A percentile compares a stretch with the other conserved stretches of the same genome.
Evolutionary conservation across 208 protist genomes (phyloP).

Genomic region (Trypanosoma boissoni): DNA sequence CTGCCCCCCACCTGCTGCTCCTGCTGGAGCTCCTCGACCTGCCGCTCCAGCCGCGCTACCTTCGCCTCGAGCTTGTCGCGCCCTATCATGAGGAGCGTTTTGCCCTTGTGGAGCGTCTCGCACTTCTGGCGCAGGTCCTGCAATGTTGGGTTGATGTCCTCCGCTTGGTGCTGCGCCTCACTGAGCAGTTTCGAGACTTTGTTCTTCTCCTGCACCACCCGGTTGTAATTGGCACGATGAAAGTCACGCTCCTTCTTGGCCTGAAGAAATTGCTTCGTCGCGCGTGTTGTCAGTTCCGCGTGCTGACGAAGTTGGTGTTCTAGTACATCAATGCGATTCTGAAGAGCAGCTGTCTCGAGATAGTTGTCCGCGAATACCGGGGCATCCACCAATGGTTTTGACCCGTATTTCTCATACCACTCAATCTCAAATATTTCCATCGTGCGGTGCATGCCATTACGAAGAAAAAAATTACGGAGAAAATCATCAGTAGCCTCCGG

Average conservation of each 20-base stretch:
- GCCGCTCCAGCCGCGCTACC: slow-evolving; percentile 60
- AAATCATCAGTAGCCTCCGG: slow-evolving; percentile 94
- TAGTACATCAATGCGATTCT: slow-evolving; percentile 72
- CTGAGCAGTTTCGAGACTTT: slow-evolving; percentile 66
- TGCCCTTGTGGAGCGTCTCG: slow-evolving; percentile 77
- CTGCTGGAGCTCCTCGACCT: slow-evolving; percentile 51
- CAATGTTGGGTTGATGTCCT: slow-evolving; percentile 76
- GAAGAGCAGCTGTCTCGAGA: slow-evolving; percentile 75
- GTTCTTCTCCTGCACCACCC: slow-evolving; percentile 87
- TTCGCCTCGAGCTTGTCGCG: slow-evolving; percentile 67
- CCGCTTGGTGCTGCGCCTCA: slow-evolving; percentile 67
- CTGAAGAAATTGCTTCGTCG: slow-evolving; percentile 74
- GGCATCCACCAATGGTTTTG: slow-evolving; percentile 40
- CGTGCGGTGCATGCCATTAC: slow-evolving; percentile 73
- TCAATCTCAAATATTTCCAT: slow-evolving; percentile 86
- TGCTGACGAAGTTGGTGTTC: slow-evolving; percentile 78
- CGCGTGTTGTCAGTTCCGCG: slow-evolving; percentile 71
- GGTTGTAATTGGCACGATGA: slow-evolving; percentile 84
- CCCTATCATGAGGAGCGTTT: slow-evolving; percentile 79
- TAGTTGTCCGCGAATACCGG: slow-evolving; percentile 83
- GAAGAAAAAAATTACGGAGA: slow-evolving; percentile 89
- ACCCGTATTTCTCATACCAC: slow-evolving; percentile 79
- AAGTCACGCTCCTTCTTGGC: slow-evolving; percentile 89
- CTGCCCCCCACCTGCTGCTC: slow-evolving; percentile 11
- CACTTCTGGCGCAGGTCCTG: slow-evolving; percentile 78